Base-by-base conservation (phyloP, 441 rosid genomes). In the Gossypium aridum region DNA sequence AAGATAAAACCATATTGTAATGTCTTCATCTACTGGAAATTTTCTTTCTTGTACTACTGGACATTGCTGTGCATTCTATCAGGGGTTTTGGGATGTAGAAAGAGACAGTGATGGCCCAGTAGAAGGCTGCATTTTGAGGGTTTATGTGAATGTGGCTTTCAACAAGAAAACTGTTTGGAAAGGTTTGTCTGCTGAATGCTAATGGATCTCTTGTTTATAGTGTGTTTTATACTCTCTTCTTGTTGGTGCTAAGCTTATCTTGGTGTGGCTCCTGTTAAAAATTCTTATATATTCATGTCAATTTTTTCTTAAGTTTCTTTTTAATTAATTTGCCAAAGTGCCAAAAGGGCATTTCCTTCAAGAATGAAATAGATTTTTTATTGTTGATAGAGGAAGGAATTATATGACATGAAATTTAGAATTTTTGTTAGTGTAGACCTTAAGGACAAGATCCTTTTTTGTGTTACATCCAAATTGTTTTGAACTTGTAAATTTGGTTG, bases 41-140 rank as follows among this genome's bases (percentile, higher is more conserved):
- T 64, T 4, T 64, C 16, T 64, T 39, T 54, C 54, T 39, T 51
- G 19, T 17, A 54, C 17, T 54, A 9, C 23, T 54, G 17, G 65
- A 28, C 28, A 14, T 28, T 61, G 9, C 66, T 2, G 10, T 62
- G 66, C n/a, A 62, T 62, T 28, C 7, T 74, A 28, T 64, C 68
- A 96, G 99, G 99, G 86, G 45, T 87, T 87, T 39, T 96, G 97
- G 99, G 92, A 93, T 61, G 83, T 92, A 70, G 81, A 81, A 72
- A 85, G 85, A 84, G 90, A 85, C 76, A 79, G 76, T 56, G 82
- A 85, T 76, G 88, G 77, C 74, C 73, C 90, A 17, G 82, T 83
- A 80, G 93, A 89, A 78, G 85, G 96, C 77, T 93, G 91, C 81
- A 76, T 85, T 79, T 72, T 92, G 90, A 83, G 78, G 70, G 85